Conservation (phyloP, 1,284 basidiomycete genomes). For the Coniferiporia weirii region DNA sequence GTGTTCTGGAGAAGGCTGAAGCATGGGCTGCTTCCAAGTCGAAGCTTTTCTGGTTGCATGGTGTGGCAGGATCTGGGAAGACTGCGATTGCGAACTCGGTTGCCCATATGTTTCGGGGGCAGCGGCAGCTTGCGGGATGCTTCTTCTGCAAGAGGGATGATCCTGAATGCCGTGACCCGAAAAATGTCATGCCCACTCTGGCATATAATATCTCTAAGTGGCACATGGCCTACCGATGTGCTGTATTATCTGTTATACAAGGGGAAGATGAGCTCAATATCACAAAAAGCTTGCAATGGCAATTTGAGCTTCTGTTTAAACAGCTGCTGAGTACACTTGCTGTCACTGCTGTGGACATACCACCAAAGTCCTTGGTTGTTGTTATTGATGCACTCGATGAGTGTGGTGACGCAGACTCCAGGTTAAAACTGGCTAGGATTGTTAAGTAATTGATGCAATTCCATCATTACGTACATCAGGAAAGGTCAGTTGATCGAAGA, state of each 20-base stretch:
- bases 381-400: slow-evolving; percentile 10
- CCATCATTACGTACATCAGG: too few species aligned
- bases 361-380: not conserved
- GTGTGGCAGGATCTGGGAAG: slow-evolving; percentile 22
- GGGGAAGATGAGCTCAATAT: not conserved
- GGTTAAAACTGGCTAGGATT: not conserved
- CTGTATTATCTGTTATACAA: not conserved
- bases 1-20: not conserved
- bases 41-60: slow-evolving; percentile 29
- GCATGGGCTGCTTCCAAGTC: not conserved
- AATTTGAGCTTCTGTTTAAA: not conserved
- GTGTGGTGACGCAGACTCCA: not conserved
- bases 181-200: slow-evolving; percentile 1
- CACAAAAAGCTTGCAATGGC: not conserved
- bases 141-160: slow-evolving; percentile 10
- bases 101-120: slow-evolving; percentile 26
- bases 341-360: not conserved
- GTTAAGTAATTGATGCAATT: too few species aligned
- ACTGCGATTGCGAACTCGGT: slow-evolving; percentile 29
- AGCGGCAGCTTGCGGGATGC: slow-evolving; percentile 26
- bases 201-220: slow-evolving; percentile 1
- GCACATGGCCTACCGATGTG: not conserved
- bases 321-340: not conserved
- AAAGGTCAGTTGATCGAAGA: too few species aligned
- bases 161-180: not conserved